Base-by-base conservation (phyloP, 2,329 filamentous ascomycete genomes). In the Colletotrichum acutatum region DNA sequence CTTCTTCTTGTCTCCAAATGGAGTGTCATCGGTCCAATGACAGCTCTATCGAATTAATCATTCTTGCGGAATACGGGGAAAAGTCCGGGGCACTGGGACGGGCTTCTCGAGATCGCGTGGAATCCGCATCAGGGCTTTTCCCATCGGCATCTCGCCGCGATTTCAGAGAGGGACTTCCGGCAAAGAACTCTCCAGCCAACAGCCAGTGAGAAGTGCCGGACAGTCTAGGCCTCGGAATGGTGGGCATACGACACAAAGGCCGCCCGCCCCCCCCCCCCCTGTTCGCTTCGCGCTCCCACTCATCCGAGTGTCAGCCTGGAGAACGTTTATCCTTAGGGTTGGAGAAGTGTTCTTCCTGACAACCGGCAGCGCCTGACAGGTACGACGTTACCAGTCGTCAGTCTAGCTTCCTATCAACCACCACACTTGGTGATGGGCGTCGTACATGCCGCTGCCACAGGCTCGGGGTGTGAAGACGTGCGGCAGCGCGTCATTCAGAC, bases 101-200 rank as follows among this genome's bases (percentile, higher is more conserved):
- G 61, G 32, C 53, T 54, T 64, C 30, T 54, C 54, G 30, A 57
- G 63, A 57, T 57, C 24, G 70, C 53, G 22, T 30, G 26, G n/a
- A 24, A 24, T 26, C 62, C 59, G 61, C 54, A 66, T 46, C 54
- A 64, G 59, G 69, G 56, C 60, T 72, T 61, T 60, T 56, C 66
- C 49, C 56, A 72, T 69, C n/a, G 60, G 66, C 52, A 60, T 56
- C 26, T 46, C n/a, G 60, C n/a, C 16, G 42, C 62, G 52, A 22
- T 37, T 24, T 49, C 58, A 6, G 49, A 16, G 32, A 42, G 53
- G 58, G 65, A 28, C 53, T 58, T 49, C 69, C 71, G 71, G 71
- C 71, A 73, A 73, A 73, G 66, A 46, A 73, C 71, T 73, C 71
- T 73, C 71, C 71, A 69, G 66, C 49, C 28, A 9, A 49, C 26